phyloP scores from a whole-genome alignment of 1,284 basidiomycete species.

The Cystobasidium slooffiae region DNA sequence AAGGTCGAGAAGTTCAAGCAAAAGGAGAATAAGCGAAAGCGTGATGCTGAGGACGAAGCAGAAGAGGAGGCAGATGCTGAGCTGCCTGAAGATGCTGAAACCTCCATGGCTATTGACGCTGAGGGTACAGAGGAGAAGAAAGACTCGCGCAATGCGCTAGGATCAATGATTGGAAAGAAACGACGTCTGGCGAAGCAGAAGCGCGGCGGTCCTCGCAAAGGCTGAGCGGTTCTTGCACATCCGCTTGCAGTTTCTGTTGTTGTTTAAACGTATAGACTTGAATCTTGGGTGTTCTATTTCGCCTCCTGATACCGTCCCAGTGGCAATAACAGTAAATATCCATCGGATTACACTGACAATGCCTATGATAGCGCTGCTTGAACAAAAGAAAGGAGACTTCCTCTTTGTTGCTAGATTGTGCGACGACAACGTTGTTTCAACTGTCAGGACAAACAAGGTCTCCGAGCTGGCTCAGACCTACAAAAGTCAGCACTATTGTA shows the following conservation, averaged over 20 bases:
- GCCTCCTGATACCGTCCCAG: too few relatives aligned
- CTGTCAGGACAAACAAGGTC: too few relatives aligned
- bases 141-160: slow-evolving; percentile 14
- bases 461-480: too few relatives aligned
- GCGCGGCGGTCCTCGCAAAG: slow-evolving; percentile 2
- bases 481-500: too few relatives aligned
- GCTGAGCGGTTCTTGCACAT: neutral
- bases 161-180: slow-evolving; percentile 38
- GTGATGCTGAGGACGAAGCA: slow-evolving; percentile 36
- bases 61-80: slow-evolving; percentile 15
- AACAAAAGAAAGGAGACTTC: too few relatives aligned
- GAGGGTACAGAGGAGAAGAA: slow-evolving; percentile 4
- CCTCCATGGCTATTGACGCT: slow-evolving; percentile 2
- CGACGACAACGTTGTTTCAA: too few relatives aligned
- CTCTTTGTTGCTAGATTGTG: too few relatives aligned
- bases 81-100: neutral
- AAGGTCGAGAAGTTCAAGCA: slow-evolving; percentile 57
- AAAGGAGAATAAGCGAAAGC: slow-evolving; percentile 45
- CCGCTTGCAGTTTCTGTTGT: neutral
- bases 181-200: slow-evolving; percentile 27
- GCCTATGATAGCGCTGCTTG: too few relatives aligned
- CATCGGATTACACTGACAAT: too few relatives aligned
- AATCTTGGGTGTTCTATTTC: too few relatives aligned
- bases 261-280: too few relatives aligned
- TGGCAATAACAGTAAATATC: too few relatives aligned